Evolutionary conservation across 805 yeast genomes (phyloP), one percentile per base, ranked within the genome.

Genomic region (Starmerella potacharoeniae): DNA sequence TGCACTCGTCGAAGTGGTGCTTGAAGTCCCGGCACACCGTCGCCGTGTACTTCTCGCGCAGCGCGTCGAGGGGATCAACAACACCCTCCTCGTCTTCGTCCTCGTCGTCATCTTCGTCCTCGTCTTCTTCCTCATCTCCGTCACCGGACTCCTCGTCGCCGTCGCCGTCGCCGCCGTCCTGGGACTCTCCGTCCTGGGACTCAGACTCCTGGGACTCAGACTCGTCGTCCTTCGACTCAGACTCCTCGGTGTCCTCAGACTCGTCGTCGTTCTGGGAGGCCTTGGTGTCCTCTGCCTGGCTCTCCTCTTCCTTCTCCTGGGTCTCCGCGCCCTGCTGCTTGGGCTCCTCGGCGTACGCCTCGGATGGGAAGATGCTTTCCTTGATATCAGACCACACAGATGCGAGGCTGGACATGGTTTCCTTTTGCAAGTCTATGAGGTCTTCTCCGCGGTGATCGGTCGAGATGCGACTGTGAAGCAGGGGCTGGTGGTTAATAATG

Each of bases 1-100:
- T 82, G 79, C 98, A 91, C 74, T 90, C 96, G 60, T 85, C 82
- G 74, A 84, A 89, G 74, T 90, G 97, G 74, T 90, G 96, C 66
- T 80, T 79, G 70, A 78, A 78, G 62, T 81, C 81, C 64, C 82
- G 76, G 73, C 95, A 85, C 52, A 79, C 77, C 51, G 84, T 77
- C 60, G 80, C 76, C 51, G 80, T 55, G 56, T 51, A 60, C 55
- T 62, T 60, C 64, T 73, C 83, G 66, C 75, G 79, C 61, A 84
- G 70, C 36, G 72, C 75, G 46, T 84, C 93, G 56, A 80, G 73
- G 67, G 77, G 85, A 69, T 85, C 93, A 48, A 69, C 79, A 41
- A 71, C 77, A 66, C 77, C 88, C 56, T 82, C 91, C 57, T 84
- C 87, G 31, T 80, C 95, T 2, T 77, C 82, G 36, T 77, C 82